Evolutionary conservation across 2,329 filamentous ascomycete species (phyloP), one percentile per base, ranked within the genome.

Genomic region (Aureobasidium sp.): DNA sequence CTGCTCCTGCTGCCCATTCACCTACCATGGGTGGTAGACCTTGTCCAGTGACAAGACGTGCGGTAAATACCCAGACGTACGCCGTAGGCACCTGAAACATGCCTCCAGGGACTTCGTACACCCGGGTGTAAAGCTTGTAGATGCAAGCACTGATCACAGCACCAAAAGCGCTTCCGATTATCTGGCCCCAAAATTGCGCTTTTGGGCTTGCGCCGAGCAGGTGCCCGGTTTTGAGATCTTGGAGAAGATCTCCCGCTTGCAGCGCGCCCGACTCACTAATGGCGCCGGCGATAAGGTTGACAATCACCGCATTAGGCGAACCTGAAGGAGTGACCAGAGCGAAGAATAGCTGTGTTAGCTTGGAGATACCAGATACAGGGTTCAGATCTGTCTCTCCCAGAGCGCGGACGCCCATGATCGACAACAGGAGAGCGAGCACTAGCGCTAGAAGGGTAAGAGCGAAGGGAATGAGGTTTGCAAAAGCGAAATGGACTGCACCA

Each of bases 21-120:
- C 84, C 85, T 0, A 91, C 92, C 86, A 91, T 91, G 0, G 84
- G 80, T 0, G 94, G 94, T 45, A 99, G 73, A 0, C 94, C 94
- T 66, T 94, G 84, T 1, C 94, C 94, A 0, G 92, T 97, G 11
- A 99, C 92, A 2, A 99, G 81, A 17, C 94, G 82, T 1, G 94
- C 93, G 0, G 94, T 99, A 74, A 97, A 97, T 59, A 99, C 89
- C 94, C 94, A 99, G 5, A 99, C 92, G 72, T 93, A 97, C 0
- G 87, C 93, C 0, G 94, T 97, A 0, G 94, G 94, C 1, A 96
- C 91, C 71, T 96, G 89, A 73, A 99, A 97, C 59, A 97, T 79
- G 11, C 90, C 87, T 0, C 92, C 90, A 0, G 94, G 94, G 6
- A 99, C 88, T 42, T 86, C 80, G 70, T 99, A 99, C 1, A 97